A percentile compares a stretch with the other conserved stretches of the same genome.
These are phyloP conservation scores for Neurospora sp. DNA, from an alignment of 495 filamentous ascomycete species.

Conservation along the genomic window DNA sequence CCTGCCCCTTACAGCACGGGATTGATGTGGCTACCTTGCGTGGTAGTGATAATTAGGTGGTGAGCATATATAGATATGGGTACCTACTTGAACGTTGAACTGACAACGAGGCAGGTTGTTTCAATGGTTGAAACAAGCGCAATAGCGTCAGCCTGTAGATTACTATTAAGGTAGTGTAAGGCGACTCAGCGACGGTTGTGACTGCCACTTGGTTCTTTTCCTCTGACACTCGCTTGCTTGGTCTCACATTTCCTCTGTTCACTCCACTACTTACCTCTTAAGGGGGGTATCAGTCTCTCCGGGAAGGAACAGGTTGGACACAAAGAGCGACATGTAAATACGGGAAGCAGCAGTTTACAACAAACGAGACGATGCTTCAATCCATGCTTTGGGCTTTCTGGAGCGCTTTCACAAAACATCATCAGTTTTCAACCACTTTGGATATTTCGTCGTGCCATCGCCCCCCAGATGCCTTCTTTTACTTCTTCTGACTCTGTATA, in stretches of 20 bases:
- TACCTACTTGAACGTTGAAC: neutral
- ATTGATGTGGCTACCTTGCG: neutral
- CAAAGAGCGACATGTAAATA: conserved; percentile 2
- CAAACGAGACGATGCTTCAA: neutral
- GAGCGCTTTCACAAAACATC: neutral
- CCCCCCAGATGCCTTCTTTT: neutral
- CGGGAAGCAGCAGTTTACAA: conserved; percentile 17
- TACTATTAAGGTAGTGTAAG: neutral
- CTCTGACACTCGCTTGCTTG: neutral
- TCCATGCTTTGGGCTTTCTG: neutral
- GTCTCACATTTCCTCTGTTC: neutral
- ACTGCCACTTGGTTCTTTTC: neutral
- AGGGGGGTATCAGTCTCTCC: neutral
- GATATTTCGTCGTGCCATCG: neutral
- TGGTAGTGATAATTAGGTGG: neutral
- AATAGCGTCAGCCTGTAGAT: neutral
- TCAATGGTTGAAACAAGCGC: neutral
- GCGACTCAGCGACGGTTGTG: neutral
- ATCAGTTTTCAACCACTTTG: neutral
- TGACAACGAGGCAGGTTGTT: neutral
- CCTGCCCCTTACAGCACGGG: neutral
- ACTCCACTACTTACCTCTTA: neutral
- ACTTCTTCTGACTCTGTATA: neutral
- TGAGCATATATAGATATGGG: neutral
- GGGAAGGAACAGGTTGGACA: neutral